Conservation (phyloP, 1,284 basidiomycete genomes). For the Kwoniella shivajii region DNA sequence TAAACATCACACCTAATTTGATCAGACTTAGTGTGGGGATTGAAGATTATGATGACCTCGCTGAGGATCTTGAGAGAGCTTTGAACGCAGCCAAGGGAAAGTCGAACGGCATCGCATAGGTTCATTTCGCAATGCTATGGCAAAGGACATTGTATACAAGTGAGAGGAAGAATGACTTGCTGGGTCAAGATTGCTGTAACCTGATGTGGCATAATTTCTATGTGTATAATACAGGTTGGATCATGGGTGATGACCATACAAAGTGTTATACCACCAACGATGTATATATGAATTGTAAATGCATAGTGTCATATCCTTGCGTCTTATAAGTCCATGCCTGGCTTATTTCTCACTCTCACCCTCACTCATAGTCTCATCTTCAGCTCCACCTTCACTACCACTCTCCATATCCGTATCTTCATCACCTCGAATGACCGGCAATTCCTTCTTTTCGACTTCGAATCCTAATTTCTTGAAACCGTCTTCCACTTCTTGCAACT, state of each 20-base stretch:
- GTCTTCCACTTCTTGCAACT: conserved; percentile 70
- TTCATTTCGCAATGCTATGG: no score
- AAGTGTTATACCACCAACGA: no score
- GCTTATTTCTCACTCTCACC: conserved; percentile 11
- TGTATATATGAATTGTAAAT: no score
- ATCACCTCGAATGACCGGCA: conserved; percentile 40
- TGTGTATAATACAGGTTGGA: background rate
- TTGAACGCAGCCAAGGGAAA: conserved; percentile 54
- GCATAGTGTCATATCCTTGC: background rate
- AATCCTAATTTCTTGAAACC: conserved; percentile 72
- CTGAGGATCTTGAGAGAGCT: conserved; percentile 73
- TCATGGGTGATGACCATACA: no score
- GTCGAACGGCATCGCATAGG: background rate
- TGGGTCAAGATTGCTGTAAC: no score
- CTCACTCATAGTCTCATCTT: conserved; percentile 8
- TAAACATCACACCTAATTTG: conserved; percentile 81
- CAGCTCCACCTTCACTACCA: conserved; percentile 7
- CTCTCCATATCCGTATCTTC: conserved; percentile 19
- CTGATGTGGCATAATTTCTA: background rate
- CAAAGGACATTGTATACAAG: no score
- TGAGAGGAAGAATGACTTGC: no score
- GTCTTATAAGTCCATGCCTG: background rate
- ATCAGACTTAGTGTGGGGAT: conserved; percentile 84
- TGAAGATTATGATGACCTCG: conserved; percentile 81
- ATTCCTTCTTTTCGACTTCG: conserved; percentile 69